Evolutionary conservation across 345 rosid genomes (phyloP), one percentile per base, ranked within the genome.

Genomic region (Gossypium rotundifolium): DNA sequence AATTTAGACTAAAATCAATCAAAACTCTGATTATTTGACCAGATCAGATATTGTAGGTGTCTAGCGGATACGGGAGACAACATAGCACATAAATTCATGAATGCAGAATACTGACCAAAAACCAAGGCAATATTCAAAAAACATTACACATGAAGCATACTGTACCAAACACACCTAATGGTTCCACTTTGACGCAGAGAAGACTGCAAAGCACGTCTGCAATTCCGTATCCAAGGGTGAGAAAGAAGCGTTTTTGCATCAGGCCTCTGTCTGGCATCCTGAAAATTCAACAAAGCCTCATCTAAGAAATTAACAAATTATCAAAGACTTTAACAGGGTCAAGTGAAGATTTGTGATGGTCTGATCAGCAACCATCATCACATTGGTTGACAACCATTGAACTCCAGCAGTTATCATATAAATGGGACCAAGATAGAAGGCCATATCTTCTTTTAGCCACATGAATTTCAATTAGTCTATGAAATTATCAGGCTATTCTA

Each of bases 211-310:
- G 88, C 94, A 70, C 93, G 93, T 81, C 94, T 86, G 78, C 83
- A 90, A 75, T 91, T 93, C 75, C 82, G 89, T 83, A 95, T 93
- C 99, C 99, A 95, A 77, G 98, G 92, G 81, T 95, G 99, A 82
- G 97, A 95, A 77, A 95, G 97, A 74, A 95, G 76, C 17, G 98
- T 89, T 84, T 95, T 95, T 70, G 99, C 99, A 89, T 95, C 99
- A 70, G 99, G 99, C 83, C 99, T 87, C 82, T 91, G 93, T 70
- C 98, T 88, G 71, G 99, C 92, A 88, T 95, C 99, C 99, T 95
- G 86, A 63, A 78, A 81, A 77, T 29, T 59, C 72, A 77, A 79
- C 63, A 46, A 73, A 70, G 73, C 20, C 29, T 44, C 74, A 53
- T 55, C 40, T 67, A 66, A 77, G 23, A 66, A 74, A 14, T 45